Evolutionary conservation across 768 basidiomycete species (phyloP), one percentile per base, ranked within the genome.

Genomic region (Hortiboletus campestris): DNA sequence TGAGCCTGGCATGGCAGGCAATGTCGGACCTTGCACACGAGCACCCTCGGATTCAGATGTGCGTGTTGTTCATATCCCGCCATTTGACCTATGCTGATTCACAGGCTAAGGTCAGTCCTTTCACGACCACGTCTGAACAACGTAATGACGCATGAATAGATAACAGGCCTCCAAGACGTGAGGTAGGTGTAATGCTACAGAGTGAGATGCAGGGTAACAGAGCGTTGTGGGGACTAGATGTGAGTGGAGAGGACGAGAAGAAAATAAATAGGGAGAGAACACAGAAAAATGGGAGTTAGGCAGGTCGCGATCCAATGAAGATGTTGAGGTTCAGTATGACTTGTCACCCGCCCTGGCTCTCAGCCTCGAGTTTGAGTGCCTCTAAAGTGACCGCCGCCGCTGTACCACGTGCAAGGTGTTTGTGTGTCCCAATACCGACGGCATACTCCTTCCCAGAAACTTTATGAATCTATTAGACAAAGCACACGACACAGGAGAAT

Each of bases 361-460:
- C 63, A 22, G 56, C 58, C 53, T 63, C 66, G 16, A 42, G 31
- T 50, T 53, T 72, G 57, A 84, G 69, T 47, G 59, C 71, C 38
- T 63, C 67, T 60, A 81, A 66, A 50, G 81, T 56, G 10, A 54
- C 35, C 10, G 16, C 32, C 4, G 70, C 72, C 14, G 70, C 81
- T 39, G 68, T 67, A 44, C 79, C 76, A 42, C 81, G 81, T 5
- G 84, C 78, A 13, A 76, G 63, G 61, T 80, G 75, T 63, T 84
- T 86, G 42, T 77, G 77, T 5, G 72, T 56, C 17, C 77, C 84
- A n/a, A 70, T 68, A 31, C 83, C 84, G 28, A 63, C 72, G 10
- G 80, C 84, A 55, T 76, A 74, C 51, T 72, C 71, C 51, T 74
- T 64, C 1, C 83, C 82, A 40, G 79, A 72, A 58, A 87, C 86